Conservation (phyloP, 2,329 filamentous ascomycete species). For the Taxawa tesnikishii region DNA sequence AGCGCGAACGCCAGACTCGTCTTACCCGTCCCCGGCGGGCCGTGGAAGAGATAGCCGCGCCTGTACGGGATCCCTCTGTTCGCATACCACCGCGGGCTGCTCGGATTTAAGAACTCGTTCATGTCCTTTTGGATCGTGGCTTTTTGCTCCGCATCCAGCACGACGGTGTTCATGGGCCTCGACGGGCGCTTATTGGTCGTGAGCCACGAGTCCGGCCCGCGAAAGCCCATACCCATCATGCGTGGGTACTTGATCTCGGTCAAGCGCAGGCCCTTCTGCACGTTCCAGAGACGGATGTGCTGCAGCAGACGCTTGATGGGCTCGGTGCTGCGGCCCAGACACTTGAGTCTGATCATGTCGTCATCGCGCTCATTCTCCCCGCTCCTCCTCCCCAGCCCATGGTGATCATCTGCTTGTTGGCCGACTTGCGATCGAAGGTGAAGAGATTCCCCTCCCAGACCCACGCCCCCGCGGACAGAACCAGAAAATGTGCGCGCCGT, state of each 20-base stretch:
- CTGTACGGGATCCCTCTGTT: slow-evolving; percentile 77
- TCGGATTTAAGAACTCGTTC: slow-evolving; percentile 64
- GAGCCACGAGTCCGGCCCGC: slow-evolving; percentile 26
- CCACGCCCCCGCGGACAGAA: too few species aligned
- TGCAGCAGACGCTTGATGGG: slow-evolving; percentile 36
- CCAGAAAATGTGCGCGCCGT: slow-evolving; percentile 31
- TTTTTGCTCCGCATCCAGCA: slow-evolving; percentile 58
- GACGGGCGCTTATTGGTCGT: slow-evolving; percentile 44
- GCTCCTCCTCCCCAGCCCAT: slow-evolving; percentile 8
- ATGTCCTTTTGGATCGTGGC: slow-evolving; percentile 55
- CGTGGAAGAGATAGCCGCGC: slow-evolving; percentile 70
- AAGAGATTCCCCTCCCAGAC: too few species aligned
- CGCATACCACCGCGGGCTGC: slow-evolving; percentile 66
- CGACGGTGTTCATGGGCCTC: slow-evolving; percentile 62
- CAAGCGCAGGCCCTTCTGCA: slow-evolving; percentile 27
- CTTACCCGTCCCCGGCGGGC: slow-evolving; percentile 39
- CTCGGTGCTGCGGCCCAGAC: slow-evolving; percentile 33
- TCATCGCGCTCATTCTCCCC: slow-evolving; percentile 17
- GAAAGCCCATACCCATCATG: slow-evolving; percentile 23
- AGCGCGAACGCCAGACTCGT: slow-evolving; percentile 27
- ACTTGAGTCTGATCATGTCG: slow-evolving; percentile 31
- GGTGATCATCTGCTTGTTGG: too few species aligned
- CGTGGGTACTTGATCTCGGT: slow-evolving; percentile 35
- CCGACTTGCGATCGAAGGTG: too few species aligned
- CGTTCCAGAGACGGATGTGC: slow-evolving; percentile 30